Conservation (phyloP, 2,329 filamentous ascomycete genomes). For the Cladobotryum mycophilum region DNA sequence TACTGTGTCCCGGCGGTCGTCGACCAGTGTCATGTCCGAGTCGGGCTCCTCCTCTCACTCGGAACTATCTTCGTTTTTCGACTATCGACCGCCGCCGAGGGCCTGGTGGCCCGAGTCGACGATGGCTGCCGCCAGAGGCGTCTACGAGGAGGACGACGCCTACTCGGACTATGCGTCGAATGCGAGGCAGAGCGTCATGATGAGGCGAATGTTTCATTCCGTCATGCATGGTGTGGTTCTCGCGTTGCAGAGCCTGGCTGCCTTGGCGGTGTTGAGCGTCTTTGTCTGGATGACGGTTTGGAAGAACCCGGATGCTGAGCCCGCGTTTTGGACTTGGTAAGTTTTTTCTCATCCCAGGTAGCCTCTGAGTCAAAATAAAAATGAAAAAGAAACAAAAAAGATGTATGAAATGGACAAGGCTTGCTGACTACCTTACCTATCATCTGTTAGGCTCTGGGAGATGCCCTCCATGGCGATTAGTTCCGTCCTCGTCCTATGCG, state of each 20-base stretch:
- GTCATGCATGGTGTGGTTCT: constrained; percentile 23
- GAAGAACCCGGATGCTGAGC: constrained; percentile 15
- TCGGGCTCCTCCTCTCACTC: too few relatives aligned
- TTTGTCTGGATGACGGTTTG: constrained; percentile 23
- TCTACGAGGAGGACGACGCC: neutral
- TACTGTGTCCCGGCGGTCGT: neutral
- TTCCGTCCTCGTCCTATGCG: constrained; percentile 17
- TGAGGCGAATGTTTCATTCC: constrained; percentile 11
- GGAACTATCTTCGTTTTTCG: too few relatives aligned
- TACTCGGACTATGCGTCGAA: neutral
- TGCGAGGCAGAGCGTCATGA: constrained; percentile 4
- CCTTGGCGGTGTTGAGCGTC: constrained; percentile 20
- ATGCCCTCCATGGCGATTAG: constrained; percentile 17
- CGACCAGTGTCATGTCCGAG: neutral
- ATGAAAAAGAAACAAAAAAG: too few relatives aligned
- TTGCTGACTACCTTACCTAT: too few relatives aligned
- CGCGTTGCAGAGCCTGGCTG: constrained; percentile 19
- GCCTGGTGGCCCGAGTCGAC: neutral
- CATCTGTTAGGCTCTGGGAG: constrained; percentile 20
- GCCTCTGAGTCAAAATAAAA: too few relatives aligned
- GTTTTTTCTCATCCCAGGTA: neutral
- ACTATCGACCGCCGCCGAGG: too few relatives aligned
- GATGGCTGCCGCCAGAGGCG: neutral
- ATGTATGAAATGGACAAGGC: too few relatives aligned
- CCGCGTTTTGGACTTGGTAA: constrained; percentile 21